Conservation (phyloP, 2,329 filamentous ascomycete species). For the Ilyonectria mors-panacis region DNA sequence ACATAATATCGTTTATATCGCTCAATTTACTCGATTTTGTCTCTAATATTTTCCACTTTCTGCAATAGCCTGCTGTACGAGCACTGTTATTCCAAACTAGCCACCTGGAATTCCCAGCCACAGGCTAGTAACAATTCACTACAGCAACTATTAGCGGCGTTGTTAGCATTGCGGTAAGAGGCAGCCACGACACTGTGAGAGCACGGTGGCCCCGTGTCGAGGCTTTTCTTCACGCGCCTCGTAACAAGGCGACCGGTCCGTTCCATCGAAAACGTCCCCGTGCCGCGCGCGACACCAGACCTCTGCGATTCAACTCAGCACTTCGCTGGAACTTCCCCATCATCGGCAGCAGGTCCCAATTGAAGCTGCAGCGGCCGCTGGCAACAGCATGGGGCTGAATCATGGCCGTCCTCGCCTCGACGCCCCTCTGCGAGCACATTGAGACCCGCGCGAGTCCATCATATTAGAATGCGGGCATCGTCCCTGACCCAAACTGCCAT, state of each 20-base stretch:
- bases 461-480: slow-evolving; percentile 16
- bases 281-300: slow-evolving; percentile 18
- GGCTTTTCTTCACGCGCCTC: background rate
- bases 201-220: background rate
- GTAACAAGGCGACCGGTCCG: slow-evolving; percentile 2
- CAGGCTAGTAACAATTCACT: no score
- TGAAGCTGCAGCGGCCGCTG: slow-evolving; percentile 9
- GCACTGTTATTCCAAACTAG: no score
- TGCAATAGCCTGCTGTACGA: no score
- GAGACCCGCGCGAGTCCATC: slow-evolving; percentile 9
- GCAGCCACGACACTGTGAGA: background rate
- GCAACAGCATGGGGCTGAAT: slow-evolving; percentile 3
- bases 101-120: no score
- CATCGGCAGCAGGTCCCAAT: slow-evolving; percentile 4
- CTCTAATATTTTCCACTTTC: no score
- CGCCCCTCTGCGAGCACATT: background rate
- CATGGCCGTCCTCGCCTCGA: slow-evolving; percentile 16
- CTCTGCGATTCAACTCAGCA: background rate
- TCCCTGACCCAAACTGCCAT: background rate
- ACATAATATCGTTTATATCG: no score
- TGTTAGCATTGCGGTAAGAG: background rate
- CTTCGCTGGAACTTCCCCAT: background rate
- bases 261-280: slow-evolving; percentile 7
- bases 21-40: no score
- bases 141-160: background rate